Percentiles rank a stretch among this genome's conserved stretches.
Conservation (phyloP, 495 filamentous ascomycete genomes). For the Extremus antarcticus region DNA sequence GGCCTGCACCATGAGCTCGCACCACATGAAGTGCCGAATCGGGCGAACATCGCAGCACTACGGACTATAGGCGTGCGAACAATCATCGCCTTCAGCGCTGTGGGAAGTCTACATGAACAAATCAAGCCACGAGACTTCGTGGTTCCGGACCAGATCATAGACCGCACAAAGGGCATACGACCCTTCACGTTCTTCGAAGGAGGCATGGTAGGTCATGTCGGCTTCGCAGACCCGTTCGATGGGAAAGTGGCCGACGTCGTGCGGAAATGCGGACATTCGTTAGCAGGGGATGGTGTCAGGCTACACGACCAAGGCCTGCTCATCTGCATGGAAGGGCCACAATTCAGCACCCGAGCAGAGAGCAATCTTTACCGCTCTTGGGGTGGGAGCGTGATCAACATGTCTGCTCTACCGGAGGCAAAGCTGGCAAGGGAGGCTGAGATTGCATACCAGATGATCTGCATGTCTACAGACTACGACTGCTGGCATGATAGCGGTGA, state of each 20-base stretch:
- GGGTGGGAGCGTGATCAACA: constrained; percentile 91
- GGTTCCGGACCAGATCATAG: constrained; percentile 90
- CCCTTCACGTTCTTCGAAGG: constrained; percentile 95
- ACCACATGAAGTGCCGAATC: constrained; percentile 80
- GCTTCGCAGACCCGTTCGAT: constrained; percentile 94
- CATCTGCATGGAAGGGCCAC: constrained; percentile 93
- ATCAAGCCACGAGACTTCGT: constrained; percentile 95
- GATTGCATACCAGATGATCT: constrained; percentile 93
- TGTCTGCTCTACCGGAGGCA: constrained; percentile 91
- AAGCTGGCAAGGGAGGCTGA: constrained; percentile 95
- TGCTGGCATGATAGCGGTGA: constrained; percentile 70
- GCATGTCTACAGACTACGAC: constrained; percentile 99
- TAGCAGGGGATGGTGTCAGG: constrained; percentile 66
- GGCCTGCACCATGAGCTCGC: constrained; percentile 78
- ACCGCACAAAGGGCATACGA: constrained; percentile 78
- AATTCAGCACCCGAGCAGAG: constrained; percentile 96
- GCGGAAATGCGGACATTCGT: constrained; percentile 55
- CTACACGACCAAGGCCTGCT: constrained; percentile 70
- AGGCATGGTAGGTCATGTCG: constrained; percentile 86
- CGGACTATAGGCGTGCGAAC: constrained; percentile 78
- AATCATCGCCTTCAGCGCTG: constrained; percentile 89
- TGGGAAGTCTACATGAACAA: constrained; percentile 82
- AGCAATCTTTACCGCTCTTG: constrained; percentile 85
- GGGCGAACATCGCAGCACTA: constrained; percentile 92
- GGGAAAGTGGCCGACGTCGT: constrained; percentile 61